These are phyloP conservation scores for Spergularia bocconei DNA, from an alignment of 148 eudicot species.

Conservation along the genomic window DNA sequence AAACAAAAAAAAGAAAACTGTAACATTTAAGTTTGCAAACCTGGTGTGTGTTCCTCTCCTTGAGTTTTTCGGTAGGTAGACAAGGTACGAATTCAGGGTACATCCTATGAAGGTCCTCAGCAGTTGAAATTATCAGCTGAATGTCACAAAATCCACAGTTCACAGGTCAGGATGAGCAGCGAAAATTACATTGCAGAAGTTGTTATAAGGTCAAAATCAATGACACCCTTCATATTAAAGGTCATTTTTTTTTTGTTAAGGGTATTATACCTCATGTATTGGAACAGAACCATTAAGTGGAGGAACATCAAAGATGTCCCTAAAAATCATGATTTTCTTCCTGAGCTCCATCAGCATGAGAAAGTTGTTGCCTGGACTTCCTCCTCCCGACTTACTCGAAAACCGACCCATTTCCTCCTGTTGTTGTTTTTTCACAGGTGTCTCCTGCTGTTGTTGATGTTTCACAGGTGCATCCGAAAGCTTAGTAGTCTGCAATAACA, in stretches of 20 bases:
- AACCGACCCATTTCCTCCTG: slow-evolving; percentile 33
- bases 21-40: slow-evolving; percentile 30
- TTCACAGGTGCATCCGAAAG: slow-evolving; percentile 35
- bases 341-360: slow-evolving; percentile 63
- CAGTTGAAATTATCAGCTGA: slow-evolving; percentile 71
- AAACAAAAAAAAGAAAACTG: neutral
- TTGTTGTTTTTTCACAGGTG: slow-evolving; percentile 17
- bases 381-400: slow-evolving; percentile 38
- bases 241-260: neutral
- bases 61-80: slow-evolving; percentile 44
- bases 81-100: slow-evolving; percentile 61
- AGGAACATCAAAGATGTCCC: slow-evolving; percentile 81
- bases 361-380: slow-evolving; percentile 38
- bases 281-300: slow-evolving; percentile 65
- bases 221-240: neutral
- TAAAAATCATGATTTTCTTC: slow-evolving; percentile 60
- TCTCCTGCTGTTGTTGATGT: slow-evolving; percentile 21
- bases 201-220: neutral
- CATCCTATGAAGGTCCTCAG: slow-evolving; percentile 69
- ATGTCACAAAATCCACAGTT: slow-evolving; percentile 4
- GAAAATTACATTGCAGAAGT: neutral
- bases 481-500: slow-evolving; percentile 23
- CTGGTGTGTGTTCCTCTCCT: slow-evolving; percentile 63
- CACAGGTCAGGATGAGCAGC: slow-evolving; percentile 1
- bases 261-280: slow-evolving; percentile 52